A percentile compares a stretch with the other conserved stretches of the same genome.
These are phyloP conservation scores for Schizochytrium sp. DNA, from an alignment of 108 stramenopile genomes.

Conservation along the genomic window DNA sequence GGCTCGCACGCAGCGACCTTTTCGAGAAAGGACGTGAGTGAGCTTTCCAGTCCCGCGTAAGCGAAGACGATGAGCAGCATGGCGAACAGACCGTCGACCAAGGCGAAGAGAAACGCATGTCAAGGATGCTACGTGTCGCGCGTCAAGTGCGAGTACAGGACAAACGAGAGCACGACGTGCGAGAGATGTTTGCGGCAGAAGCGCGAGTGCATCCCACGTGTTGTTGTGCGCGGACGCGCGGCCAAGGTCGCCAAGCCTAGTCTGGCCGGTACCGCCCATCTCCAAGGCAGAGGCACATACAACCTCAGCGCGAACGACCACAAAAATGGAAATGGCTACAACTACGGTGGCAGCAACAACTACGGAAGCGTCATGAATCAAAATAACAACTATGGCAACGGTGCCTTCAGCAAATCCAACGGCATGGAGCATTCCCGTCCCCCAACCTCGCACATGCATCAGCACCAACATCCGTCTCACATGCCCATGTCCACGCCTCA, in stretches of 20 bases:
- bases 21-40: too few relatives aligned
- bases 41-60: too few relatives aligned
- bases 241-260: background rate
- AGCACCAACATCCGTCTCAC: background rate
- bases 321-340: too few relatives aligned
- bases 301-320: too few relatives aligned
- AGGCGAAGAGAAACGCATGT: background rate
- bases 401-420: background rate
- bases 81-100: background rate
- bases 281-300: too few relatives aligned
- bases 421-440: too few relatives aligned
- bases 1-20: too few relatives aligned
- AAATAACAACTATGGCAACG: background rate
- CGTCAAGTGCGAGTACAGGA: conserved; percentile 11
- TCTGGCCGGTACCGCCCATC: background rate
- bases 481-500: too few relatives aligned
- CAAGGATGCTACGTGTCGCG: background rate
- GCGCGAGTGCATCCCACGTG: background rate
- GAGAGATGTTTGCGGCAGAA: background rate
- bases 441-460: background rate
- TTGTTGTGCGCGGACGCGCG: background rate
- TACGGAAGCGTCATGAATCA: background rate
- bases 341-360: background rate
- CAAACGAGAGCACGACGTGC: background rate
- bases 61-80: background rate